Base-by-base conservation (phyloP, 2,329 filamentous ascomycete genomes). In the Magnaporthiopsis poae region DNA sequence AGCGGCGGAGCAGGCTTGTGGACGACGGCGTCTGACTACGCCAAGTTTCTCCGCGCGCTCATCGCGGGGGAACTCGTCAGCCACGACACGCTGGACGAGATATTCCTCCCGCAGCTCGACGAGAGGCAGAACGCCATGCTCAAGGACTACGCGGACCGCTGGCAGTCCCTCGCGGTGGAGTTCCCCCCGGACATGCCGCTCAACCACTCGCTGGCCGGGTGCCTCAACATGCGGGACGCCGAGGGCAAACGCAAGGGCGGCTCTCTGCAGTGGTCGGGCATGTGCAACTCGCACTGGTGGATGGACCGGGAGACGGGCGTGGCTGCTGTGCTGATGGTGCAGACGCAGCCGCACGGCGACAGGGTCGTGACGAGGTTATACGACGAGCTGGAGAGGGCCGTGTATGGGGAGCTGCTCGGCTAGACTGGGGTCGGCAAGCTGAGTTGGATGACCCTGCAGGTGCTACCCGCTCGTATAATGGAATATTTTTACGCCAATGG, bases 31-130 rank as follows among this genome's bases (percentile, higher is more conserved):
- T 68, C 66, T 11, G 80, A 82, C 70, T 80, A 80, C 67, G 73
- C 73, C 18, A 70, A 84, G 69, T 80, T 88, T 66, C 80, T 90
- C 13, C 81, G 84, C 0, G 78, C 80, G 0, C 75, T 90, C 2
- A 76, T 90, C 61, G 25, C 25, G 11, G 25, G 25, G 7, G 18
- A 31, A 11, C 18, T 90, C 61, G 77, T 90, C 21, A 76, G 79
- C 39, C 76, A 80, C 25, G 77, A 80, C 52, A 87, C 85, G 0
- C 81, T 90, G 1, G 79, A 85, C 31, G 72, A 80, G 60, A 86
- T 89, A 83, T 88, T 85, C 76, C 76, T 71, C 3, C 78, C 79
- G 39, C 80, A 81, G 71, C 74, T 82, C 62, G 69, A 75, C 59
- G 75, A 74, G 25, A 63, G 66, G 31, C 74, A 76, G 66, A 66